Conservation (phyloP, 2,329 filamentous ascomycete genomes). For the Fusarium oligoseptatum region DNA sequence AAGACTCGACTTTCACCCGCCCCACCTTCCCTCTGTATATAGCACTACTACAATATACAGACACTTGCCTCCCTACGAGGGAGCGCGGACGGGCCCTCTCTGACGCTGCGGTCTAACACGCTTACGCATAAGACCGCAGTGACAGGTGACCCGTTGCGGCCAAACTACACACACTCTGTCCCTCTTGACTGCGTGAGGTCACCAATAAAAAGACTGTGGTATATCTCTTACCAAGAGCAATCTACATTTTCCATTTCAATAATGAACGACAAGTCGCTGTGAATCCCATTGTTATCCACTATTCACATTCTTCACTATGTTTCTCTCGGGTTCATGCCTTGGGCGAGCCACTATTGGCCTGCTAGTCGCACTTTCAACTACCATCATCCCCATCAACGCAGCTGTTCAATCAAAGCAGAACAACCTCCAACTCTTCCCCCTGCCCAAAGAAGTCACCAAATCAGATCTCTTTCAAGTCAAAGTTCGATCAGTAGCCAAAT, state of each 20-base stretch:
- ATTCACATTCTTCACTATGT: background rate
- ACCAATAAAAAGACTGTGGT: too few relatives aligned
- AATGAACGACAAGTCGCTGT: background rate
- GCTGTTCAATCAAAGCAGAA: background rate
- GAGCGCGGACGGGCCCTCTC: too few relatives aligned
- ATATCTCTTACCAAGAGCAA: background rate
- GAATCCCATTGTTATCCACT: background rate
- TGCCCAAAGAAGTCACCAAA: background rate
- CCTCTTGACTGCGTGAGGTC: too few relatives aligned
- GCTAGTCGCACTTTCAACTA: background rate
- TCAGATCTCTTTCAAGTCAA: background rate
- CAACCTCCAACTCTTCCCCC: background rate
- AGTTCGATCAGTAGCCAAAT: background rate
- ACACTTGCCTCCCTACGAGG: too few relatives aligned
- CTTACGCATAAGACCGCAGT: too few relatives aligned
- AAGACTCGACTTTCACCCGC: too few relatives aligned
- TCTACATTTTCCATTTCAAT: background rate
- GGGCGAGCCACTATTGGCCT: background rate
- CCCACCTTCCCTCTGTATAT: too few relatives aligned
- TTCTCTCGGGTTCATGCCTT: background rate
- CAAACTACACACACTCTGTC: too few relatives aligned
- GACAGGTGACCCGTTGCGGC: too few relatives aligned
- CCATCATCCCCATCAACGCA: background rate
- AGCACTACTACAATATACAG: too few relatives aligned
- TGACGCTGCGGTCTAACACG: too few relatives aligned